Percentiles rank a stretch among this genome's conserved stretches.
These are phyloP conservation scores for Phoma sp. DNA, from an alignment of 2,329 filamentous ascomycete genomes.

Conservation along the genomic window DNA sequence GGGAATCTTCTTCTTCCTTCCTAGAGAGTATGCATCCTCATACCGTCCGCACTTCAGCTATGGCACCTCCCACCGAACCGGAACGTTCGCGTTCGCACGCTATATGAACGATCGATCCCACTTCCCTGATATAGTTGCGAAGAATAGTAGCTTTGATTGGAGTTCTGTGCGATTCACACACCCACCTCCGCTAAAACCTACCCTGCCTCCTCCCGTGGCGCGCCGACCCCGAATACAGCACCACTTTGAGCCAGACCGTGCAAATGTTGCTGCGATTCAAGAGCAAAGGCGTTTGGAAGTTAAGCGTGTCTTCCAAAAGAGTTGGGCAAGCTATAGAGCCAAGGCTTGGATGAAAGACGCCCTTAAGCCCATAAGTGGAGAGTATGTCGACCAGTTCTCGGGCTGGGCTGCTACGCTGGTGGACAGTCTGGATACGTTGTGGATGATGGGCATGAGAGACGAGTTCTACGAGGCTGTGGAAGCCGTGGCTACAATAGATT, in stretches of 20 bases:
- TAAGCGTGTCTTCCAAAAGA: slow-evolving; percentile 40
- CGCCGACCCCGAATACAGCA: slow-evolving; percentile 45
- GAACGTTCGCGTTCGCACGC: slow-evolving; percentile 31
- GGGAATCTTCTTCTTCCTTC: slow-evolving; percentile 37
- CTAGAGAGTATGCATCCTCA: slow-evolving; percentile 19
- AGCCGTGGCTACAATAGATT: slow-evolving; percentile 76
- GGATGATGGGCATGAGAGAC: slow-evolving; percentile 80
- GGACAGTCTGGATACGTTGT: slow-evolving; percentile 74
- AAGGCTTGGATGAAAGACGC: slow-evolving; percentile 71
- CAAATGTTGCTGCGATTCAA: slow-evolving; percentile 27
- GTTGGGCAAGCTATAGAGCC: slow-evolving; percentile 65
- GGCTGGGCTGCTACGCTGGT: slow-evolving; percentile 72
- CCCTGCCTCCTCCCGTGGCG: slow-evolving; percentile 33
- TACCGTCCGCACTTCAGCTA: slow-evolving; percentile 7
- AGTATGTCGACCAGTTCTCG: slow-evolving; percentile 63
- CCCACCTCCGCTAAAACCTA: slow-evolving; percentile 34
- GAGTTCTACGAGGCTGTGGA: slow-evolving; percentile 81
- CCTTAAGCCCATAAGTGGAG: slow-evolving; percentile 62
- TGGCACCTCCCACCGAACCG: slow-evolving; percentile 18
- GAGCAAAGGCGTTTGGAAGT: slow-evolving; percentile 35
- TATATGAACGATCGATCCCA: slow-evolving; percentile 41
- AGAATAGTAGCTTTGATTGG: slow-evolving; percentile 42
- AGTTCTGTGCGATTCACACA: slow-evolving; percentile 36
- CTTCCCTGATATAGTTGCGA: slow-evolving; percentile 31
- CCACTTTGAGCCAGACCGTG: slow-evolving; percentile 28